Percentiles rank a stretch among this genome's conserved stretches.
These are phyloP conservation scores for Mucor circinelloides DNA, from an alignment of 371 early-diverging fungal genomes.

Conservation along the genomic window DNA sequence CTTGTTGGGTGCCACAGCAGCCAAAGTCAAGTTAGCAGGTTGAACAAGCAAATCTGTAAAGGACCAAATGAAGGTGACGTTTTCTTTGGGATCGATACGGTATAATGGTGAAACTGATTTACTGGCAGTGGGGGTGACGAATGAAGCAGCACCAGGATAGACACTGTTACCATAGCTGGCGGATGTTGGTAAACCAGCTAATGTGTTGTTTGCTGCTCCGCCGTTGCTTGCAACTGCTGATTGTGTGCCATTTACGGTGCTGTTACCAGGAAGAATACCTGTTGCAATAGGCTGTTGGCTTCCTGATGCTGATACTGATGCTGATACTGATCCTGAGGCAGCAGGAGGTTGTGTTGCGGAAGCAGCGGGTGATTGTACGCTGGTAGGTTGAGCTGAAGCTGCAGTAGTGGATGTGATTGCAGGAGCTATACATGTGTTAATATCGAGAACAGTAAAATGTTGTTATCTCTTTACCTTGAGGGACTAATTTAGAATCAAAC, in stretches of 20 bases:
- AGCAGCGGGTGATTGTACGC: background rate
- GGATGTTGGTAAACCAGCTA: constrained; percentile 40
- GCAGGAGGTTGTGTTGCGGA: constrained; percentile 1
- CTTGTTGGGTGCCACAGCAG: constrained; percentile 42
- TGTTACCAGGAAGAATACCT: background rate
- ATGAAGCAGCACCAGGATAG: constrained; percentile 38
- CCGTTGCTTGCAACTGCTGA: background rate
- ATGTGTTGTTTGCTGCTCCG: constrained; percentile 14
- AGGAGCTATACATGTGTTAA: background rate
- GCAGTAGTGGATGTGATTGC: background rate
- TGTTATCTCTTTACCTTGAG: constrained; percentile 21
- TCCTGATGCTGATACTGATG: background rate
- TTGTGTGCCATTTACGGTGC: background rate
- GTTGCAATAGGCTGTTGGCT: background rate
- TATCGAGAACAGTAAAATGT: background rate
- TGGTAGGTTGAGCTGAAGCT: background rate
- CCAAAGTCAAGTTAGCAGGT: constrained; percentile 47
- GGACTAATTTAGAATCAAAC: constrained; percentile 11
- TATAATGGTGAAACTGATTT: constrained; percentile 49
- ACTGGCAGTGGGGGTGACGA: constrained; percentile 43
- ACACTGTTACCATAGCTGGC: constrained; percentile 43
- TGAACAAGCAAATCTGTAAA: constrained; percentile 43
- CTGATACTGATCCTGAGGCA: background rate
- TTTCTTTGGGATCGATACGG: constrained; percentile 41
- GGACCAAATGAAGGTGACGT: constrained; percentile 50